Conservation (phyloP, 768 basidiomycete species). For the Coprinopsis sp. region DNA sequence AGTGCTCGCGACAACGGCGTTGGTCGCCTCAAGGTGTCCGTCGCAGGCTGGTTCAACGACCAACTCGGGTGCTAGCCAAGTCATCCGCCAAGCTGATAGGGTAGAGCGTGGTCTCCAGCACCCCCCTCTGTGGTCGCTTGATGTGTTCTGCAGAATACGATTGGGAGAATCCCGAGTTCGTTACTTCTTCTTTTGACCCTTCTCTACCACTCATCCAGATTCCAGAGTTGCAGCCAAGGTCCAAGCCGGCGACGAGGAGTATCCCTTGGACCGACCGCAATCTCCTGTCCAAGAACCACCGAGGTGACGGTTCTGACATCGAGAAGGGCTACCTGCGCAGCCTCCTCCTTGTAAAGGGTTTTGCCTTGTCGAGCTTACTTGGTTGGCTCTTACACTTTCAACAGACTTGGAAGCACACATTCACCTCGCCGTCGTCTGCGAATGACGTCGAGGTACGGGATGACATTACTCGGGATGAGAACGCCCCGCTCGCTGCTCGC, state of each 20-base stretch:
- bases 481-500: slow-evolving; percentile 7
- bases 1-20: slow-evolving; percentile 21
- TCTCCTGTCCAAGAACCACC: slow-evolving; percentile 13
- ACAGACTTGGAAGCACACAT: slow-evolving; percentile 16
- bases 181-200: too few species aligned
- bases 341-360: slow-evolving; percentile 19
- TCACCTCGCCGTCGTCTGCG: slow-evolving; percentile 17
- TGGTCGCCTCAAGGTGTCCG: slow-evolving; percentile 12
- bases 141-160: slow-evolving; percentile 25
- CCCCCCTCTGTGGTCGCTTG: slow-evolving; percentile 21
- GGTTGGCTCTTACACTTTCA: not conserved
- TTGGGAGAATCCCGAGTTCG: slow-evolving; percentile 20
- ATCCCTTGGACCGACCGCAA: slow-evolving; percentile 13
- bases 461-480: slow-evolving; percentile 12
- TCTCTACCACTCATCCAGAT: too few species aligned
- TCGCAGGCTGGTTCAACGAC: slow-evolving; percentile 20
- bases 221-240: too few species aligned
- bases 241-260: too few species aligned
- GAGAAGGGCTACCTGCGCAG: slow-evolving; percentile 19
- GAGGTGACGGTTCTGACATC: slow-evolving; percentile 9
- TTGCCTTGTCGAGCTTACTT: too few species aligned
- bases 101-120: slow-evolving; percentile 16
- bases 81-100: slow-evolving; percentile 5
- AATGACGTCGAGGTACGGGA: slow-evolving; percentile 10
- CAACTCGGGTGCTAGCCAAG: slow-evolving; percentile 2